Evolutionary conservation across 495 filamentous ascomycete species (phyloP), one percentile per base, ranked within the genome.

Genomic region (Penicillium longicatenatum): DNA sequence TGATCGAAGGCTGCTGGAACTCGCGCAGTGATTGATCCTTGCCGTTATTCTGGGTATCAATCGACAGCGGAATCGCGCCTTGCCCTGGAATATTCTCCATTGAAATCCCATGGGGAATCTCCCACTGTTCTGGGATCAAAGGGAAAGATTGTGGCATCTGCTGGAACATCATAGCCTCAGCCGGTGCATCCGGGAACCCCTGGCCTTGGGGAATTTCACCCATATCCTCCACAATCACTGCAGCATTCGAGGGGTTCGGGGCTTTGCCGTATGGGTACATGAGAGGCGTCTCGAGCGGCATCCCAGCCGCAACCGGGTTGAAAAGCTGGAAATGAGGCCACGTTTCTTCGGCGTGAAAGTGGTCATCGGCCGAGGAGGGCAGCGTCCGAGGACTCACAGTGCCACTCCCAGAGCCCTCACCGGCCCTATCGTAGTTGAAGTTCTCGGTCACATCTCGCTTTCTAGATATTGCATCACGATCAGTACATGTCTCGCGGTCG

Each of bases 291-390:
- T 79, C 75, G 54, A 73, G 60, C 8, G 73, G 68, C 61, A 78
- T 71, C 21, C 62, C 68, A 14, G 67, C 61, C 21, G 68, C 63
- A 29, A 74, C 66, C 30, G 71, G 61, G 62, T 73, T 71, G 67
- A 73, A 72, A 31, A 79, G 56, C 26, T 75, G 75, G 43, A 75
- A 76, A 3, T 72, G 74, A 26, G 72, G 69, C 75, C 75, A 79
- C 43, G 70, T 64, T 54, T 78, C 74, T 48, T 79, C 73, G 44
- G 70, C 45, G 35, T 73, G 75, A 44, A 74, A 75, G 57, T 76
- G 75, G 56, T 79, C 76, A 52, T 79, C 76, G 50, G 72, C 59
- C 30, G 75, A 73, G n/a, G 72, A 75, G 22, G 73, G 75, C n/a
- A 76, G 55, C 2, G 75, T 77, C 51, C 68, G 63, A 24, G 76